Evolutionary conservation across 225 moss, liverwort and hornwort genomes (phyloP).

Genomic region (Sphagnum contortum): DNA sequence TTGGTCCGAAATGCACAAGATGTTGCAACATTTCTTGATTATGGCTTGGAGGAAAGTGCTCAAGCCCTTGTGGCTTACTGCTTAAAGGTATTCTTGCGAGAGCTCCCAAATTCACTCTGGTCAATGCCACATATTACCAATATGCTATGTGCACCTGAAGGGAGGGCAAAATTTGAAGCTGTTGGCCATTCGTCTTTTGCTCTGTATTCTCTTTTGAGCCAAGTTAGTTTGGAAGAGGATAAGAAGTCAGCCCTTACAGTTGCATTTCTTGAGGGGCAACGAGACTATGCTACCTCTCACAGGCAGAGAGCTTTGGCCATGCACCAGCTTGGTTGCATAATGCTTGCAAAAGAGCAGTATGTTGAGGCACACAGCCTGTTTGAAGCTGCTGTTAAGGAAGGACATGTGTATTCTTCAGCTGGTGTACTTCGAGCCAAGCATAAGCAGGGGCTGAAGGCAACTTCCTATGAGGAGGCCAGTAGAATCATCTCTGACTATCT

Average conservation of each 20-base stretch:
- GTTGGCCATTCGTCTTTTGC: conserved; percentile 89
- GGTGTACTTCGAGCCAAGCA: conserved; percentile 80
- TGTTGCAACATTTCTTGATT: conserved; percentile 70
- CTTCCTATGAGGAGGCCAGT: conserved; percentile 61
- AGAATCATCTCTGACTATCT: conserved; percentile 47
- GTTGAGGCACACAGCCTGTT: conserved; percentile 62
- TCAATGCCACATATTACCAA: conserved; percentile 48
- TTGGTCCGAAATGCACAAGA: conserved; percentile 65
- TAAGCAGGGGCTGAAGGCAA: conserved; percentile 51
- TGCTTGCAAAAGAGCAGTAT: conserved; percentile 68
- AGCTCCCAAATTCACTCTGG: conserved; percentile 73
- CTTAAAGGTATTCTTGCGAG: conserved; percentile 88
- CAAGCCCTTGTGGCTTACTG: conserved; percentile 63
- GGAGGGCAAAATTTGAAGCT: conserved; percentile 49
- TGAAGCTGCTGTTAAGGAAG: conserved; percentile 65
- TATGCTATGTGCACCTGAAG: conserved; percentile 53
- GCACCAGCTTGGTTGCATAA: conserved; percentile 92
- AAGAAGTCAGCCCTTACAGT: conserved; percentile 81
- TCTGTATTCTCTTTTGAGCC: conserved; percentile 76
- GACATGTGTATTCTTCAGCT: conserved; percentile 83
- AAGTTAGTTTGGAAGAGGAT: conserved; percentile 91
- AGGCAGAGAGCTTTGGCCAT: conserved; percentile 75
- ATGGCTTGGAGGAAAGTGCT: conserved; percentile 83
- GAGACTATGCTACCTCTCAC: conserved; percentile 49
- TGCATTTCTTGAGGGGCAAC: conserved; percentile 57